Evolutionary conservation across 2,329 filamentous ascomycete species (phyloP), one percentile per base, ranked within the genome.

Genomic region (Xylariales sp.): DNA sequence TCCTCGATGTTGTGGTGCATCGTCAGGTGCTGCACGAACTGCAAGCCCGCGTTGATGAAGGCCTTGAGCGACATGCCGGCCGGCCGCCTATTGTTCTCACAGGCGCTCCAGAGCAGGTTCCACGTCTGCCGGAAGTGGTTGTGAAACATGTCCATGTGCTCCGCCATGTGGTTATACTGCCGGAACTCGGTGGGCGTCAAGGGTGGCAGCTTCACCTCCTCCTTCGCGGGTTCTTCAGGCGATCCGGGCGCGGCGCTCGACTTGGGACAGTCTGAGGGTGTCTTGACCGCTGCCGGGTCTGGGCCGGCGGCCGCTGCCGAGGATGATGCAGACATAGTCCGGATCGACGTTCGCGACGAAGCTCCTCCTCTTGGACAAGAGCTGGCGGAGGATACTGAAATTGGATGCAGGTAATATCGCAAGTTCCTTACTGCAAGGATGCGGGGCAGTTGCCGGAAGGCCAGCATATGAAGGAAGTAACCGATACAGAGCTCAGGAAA

Each of bases 1-100:
- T 96, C 89, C 60, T 95, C 90, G 53, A 95, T 91, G 40, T 66
- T 68, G 66, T 95, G 90, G 64, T 95, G 89, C 40, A 76, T 63
- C 8, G 78, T 74, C n/a, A 95, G 77, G 41, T 84, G 75, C 13
- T 72, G 70, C 48, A 77, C 74, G 57, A 95, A 88, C 33, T 79
- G 66, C n/a, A 87, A 67, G 21, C 83, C 86, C 18, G 73, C 67
- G 48, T 69, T 59, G 48, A 94, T 65, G 60, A 93, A 88, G 46
- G 83, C 73, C 19, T 74, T 73, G 12, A 88, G 73, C 1, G 81
- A 79, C 67, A 88, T 76, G 46, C 72, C 71, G 4, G 65, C 53
- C 0, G 85, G 81, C 0, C 83, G 78, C 43, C 74, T 75, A 42
- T 72, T 59, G 31, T 63, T 65, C 20, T 66, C 67, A 53, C 81